Evolutionary conservation across 768 basidiomycete genomes (phyloP), one percentile per base, ranked within the genome.

Genomic region (Lactifluus pinguis): DNA sequence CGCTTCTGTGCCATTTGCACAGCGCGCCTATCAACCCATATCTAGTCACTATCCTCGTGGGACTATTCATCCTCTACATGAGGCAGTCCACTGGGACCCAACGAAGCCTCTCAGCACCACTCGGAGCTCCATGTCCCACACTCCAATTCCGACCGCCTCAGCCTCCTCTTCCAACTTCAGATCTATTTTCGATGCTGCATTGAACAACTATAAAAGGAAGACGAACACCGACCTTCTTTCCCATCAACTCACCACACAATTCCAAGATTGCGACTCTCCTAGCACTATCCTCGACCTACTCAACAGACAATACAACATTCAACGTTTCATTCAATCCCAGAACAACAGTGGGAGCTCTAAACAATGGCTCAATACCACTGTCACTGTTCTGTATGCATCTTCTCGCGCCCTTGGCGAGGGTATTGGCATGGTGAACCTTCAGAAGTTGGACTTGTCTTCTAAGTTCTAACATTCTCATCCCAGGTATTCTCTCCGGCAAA

Each of bases 311-410:
- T 34, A 34, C 3, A 34, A 50, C 3, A n/a, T 57, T 9, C 38
- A 49, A 30, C 13, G 50, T 7, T 34, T 32, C 13, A 21, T 49
- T 42, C 39, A 1, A 32, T 41, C 56, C 32, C 48, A 17, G n/a
- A 42, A 10, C 1, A n/a, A 9, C 25, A 10, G 39, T 45, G 49
- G 29, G 29, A 49, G 39, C 25, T 15, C 41, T 15, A 49, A 34
- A n/a, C 17, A 41, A n/a, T 57, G 49, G 48, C 56, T 57, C n/a
- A 32, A 50, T 10, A n/a, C 56, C 4, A 57, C 56, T 30, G 56
- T 30, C 8, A 42, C 10, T 10, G 49, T 57, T n/a, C 29, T 57
- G 0, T 57, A 29, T 32, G 36, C 36, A 3, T 57, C 50, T 42
- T 57, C 56, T 32, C 17, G 4, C 11, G 34, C 41, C 3, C 29